phyloP scores from a whole-genome alignment of 345 rosid species.

The Punica granatum region DNA sequence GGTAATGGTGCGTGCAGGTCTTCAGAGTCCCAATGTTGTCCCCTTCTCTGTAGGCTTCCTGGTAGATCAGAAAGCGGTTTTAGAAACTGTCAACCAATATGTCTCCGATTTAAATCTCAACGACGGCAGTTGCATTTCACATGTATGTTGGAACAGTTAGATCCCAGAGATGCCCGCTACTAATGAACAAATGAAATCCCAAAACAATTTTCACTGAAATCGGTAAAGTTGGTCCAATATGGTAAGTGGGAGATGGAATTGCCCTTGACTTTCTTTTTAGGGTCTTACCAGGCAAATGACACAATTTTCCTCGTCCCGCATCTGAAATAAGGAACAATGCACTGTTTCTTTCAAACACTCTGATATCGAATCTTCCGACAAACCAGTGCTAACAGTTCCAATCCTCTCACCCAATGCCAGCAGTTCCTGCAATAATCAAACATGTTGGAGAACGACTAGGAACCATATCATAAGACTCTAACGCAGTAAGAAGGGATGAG shows the following conservation, averaged over 20 bases:
- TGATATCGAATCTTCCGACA: conserved; percentile 49
- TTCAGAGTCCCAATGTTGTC: conserved; percentile 48
- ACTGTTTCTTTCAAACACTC: conserved; percentile 46
- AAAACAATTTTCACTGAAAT: not conserved
- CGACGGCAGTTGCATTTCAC: too few relatives aligned
- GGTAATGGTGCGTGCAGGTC: conserved; percentile 69
- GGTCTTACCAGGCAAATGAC: conserved; percentile 82
- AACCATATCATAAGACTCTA: not conserved
- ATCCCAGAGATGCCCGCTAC: not conserved
- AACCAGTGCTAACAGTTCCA: conserved; percentile 74
- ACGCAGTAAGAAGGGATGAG: not conserved
- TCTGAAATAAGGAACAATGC: conserved; percentile 27
- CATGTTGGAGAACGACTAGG: not conserved
- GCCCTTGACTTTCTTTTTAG: not conserved
- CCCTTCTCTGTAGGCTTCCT: conserved; percentile 72
- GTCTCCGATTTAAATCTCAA: too few relatives aligned
- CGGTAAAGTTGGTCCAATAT: not conserved
- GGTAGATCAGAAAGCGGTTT: conserved; percentile 7
- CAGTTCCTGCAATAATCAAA: conserved; percentile 48
- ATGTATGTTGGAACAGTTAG: too few relatives aligned
- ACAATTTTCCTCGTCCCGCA: conserved; percentile 48
- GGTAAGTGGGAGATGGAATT: not conserved
- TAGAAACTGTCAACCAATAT: not conserved
- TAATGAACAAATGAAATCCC: not conserved
- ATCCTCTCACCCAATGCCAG: conserved; percentile 87